Conservation (phyloP, 2,329 filamentous ascomycete species). For the Trichoderma sp. region DNA sequence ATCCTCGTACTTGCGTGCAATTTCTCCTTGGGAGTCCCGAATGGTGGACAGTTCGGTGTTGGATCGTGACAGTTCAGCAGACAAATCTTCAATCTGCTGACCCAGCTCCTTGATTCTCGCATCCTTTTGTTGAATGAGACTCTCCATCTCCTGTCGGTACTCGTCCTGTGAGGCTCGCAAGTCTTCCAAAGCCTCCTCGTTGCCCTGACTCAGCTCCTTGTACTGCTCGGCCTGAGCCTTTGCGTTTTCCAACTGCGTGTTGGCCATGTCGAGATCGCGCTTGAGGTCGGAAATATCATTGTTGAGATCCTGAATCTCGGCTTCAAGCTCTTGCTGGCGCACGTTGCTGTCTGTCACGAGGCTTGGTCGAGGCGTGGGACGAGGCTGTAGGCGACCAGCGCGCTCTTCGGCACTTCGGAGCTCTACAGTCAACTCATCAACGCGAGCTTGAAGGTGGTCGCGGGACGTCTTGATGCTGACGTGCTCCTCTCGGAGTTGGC, state of each 20-base stretch:
- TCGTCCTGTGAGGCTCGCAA: constrained; percentile 79
- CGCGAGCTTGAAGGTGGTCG: constrained; percentile 83
- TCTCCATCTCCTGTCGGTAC: constrained; percentile 83
- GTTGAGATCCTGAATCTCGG: constrained; percentile 74
- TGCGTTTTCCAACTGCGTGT: constrained; percentile 75
- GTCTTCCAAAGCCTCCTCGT: constrained; percentile 82
- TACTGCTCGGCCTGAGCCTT: constrained; percentile 83
- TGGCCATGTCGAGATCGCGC: constrained; percentile 78
- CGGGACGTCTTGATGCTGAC: constrained; percentile 81
- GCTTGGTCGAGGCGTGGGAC: constrained; percentile 62
- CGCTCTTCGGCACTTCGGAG: constrained; percentile 87
- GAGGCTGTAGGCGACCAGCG: constrained; percentile 75
- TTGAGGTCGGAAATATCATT: constrained; percentile 83
- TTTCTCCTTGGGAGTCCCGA: constrained; percentile 76
- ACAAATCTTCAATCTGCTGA: constrained; percentile 79
- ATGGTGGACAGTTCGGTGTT: constrained; percentile 80
- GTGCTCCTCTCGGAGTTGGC: constrained; percentile 81
- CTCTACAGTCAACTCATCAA: constrained; percentile 86
- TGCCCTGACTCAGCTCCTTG: constrained; percentile 79
- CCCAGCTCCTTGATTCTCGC: constrained; percentile 75
- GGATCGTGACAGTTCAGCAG: constrained; percentile 73
- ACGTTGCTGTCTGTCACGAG: constrained; percentile 42
- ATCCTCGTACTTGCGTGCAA: constrained; percentile 68
- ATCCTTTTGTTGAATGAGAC: constrained; percentile 72
- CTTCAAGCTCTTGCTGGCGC: constrained; percentile 50